Percentiles rank a stretch among this genome's conserved stretches.
phyloP scores from a whole-genome alignment of 140 eudicot genomes.

The Anethum foeniculum region DNA sequence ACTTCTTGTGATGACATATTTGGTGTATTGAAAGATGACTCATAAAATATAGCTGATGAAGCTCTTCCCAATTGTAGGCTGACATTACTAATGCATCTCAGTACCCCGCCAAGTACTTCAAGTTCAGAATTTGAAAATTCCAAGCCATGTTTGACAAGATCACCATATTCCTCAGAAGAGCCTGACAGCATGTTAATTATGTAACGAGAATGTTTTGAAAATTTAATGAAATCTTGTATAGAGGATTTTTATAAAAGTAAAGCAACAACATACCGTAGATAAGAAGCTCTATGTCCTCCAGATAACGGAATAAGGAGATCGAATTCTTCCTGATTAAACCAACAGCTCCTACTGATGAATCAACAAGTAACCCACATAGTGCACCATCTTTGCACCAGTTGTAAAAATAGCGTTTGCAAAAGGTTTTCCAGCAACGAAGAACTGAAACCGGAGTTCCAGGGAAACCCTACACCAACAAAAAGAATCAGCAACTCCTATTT shows the following conservation, averaged over 20 bases:
- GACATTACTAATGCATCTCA: slow-evolving; percentile 48
- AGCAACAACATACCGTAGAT: slow-evolving; percentile 36
- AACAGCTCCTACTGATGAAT: slow-evolving; percentile 63
- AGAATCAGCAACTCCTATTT: slow-evolving; percentile 13
- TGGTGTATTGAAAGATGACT: slow-evolving; percentile 49
- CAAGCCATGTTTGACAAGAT: slow-evolving; percentile 36
- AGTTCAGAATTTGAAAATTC: slow-evolving; percentile 40
- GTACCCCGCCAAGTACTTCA: slow-evolving; percentile 58
- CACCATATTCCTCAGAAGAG: slow-evolving; percentile 48
- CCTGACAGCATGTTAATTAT: slow-evolving; percentile 34
- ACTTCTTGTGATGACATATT: slow-evolving; percentile 59
- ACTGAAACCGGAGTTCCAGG: slow-evolving; percentile 54
- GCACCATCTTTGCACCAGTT: slow-evolving; percentile 70
- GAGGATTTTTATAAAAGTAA: background rate
- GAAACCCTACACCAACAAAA: slow-evolving; percentile 49
- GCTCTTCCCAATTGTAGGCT: slow-evolving; percentile 84
- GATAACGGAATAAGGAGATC: slow-evolving; percentile 62
- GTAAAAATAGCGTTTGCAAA: slow-evolving; percentile 52
- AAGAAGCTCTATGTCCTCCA: slow-evolving; percentile 82
- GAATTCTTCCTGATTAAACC: slow-evolving; percentile 66
- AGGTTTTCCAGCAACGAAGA: slow-evolving; percentile 67
- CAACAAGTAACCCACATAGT: slow-evolving; percentile 55
- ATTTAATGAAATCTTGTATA: slow-evolving; percentile 7
- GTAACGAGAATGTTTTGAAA: background rate
- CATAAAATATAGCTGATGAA: slow-evolving; percentile 58